phyloP scores from a whole-genome alignment of 345 rosid species.

The Punica granatum region DNA sequence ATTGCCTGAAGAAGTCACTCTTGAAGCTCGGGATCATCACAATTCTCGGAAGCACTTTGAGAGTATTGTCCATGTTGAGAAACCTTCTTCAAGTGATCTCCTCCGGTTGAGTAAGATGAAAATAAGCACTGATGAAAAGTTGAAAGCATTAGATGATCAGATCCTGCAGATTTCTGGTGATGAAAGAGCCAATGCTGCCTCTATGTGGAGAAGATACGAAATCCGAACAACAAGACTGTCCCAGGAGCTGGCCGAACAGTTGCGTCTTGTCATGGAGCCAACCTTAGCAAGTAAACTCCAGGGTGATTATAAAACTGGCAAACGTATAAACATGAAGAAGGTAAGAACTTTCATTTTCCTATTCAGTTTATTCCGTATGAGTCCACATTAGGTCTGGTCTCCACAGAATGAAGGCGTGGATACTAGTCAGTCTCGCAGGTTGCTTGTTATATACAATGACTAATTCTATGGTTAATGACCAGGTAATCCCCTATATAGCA shows the following conservation, averaged over 20 bases:
- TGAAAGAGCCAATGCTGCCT: constrained; percentile 33
- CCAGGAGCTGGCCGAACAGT: constrained; percentile 89
- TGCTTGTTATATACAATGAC: no score
- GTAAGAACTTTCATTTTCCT: constrained; percentile 13
- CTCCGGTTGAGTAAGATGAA: constrained; percentile 36
- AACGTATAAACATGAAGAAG: constrained; percentile 96
- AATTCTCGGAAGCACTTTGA: constrained; percentile 29
- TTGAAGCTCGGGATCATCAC: constrained; percentile 19
- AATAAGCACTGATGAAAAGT: constrained; percentile 31
- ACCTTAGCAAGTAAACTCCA: constrained; percentile 88
- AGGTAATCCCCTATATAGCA: constrained; percentile 92
- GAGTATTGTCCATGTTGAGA: constrained; percentile 50
- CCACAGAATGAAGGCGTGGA: no score
- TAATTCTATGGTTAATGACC: not conserved
- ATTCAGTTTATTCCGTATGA: not conserved
- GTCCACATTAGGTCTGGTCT: not conserved
- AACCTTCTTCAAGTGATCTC: constrained; percentile 31
- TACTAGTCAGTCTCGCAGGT: no score
- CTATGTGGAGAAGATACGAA: constrained; percentile 81
- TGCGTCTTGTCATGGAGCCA: constrained; percentile 92
- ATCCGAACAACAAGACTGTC: constrained; percentile 64
- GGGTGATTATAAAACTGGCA: constrained; percentile 95
- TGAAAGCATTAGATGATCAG: constrained; percentile 30
- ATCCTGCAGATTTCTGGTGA: constrained; percentile 22
- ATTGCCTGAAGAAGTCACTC: constrained; percentile 24